Base-by-base conservation (phyloP, 2,329 filamentous ascomycete species). In the Moelleriella libera region DNA sequence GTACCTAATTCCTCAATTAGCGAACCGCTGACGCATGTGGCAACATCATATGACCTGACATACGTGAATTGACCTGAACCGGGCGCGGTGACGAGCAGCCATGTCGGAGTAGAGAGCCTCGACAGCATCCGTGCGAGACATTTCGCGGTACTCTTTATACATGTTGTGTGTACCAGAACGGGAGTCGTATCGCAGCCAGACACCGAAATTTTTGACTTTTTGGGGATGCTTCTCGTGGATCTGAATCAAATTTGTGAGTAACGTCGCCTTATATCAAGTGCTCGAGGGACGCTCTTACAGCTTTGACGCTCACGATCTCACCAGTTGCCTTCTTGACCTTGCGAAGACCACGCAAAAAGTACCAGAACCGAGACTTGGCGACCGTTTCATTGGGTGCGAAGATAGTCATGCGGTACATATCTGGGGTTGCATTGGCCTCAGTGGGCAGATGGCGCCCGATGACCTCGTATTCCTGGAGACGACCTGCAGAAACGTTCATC, bases 61-160 rank as follows among this genome's bases (percentile, higher is more conserved):
- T 88, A 96, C 90, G 82, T 96, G 89, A 70, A 98, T 92, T 61
- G 87, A 94, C 75, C 92, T 83, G 81, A 98, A 98, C 66, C 92
- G 87, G 67, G 92, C 84, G 60, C 65, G 88, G 83, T 98, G 92
- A 71, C 92, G 88, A 71, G 94, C 90, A 62, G 92, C 88, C 92
- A 98, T 97, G 78, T 98, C 92, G 75, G 92, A 86, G 85, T 98
- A 98, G 68, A 98, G 82, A 60, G 90, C 75, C 75, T 97, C 86
- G 65, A 97, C 90, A 59, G 92, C 92, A 60, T 92, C 90, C 66
- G 84, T 86, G 73, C 92, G 82, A 69, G 86, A 90, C 81, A 97
- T 86, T 81, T 97, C 92, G 70, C 92, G 87, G 85, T 96, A 97
- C 84, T 98, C 92, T 84, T 97, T 97, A 88, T 98, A 98, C 92